Conservation (phyloP, 1,284 basidiomycete genomes). For the Xerocomus nothofagi region DNA sequence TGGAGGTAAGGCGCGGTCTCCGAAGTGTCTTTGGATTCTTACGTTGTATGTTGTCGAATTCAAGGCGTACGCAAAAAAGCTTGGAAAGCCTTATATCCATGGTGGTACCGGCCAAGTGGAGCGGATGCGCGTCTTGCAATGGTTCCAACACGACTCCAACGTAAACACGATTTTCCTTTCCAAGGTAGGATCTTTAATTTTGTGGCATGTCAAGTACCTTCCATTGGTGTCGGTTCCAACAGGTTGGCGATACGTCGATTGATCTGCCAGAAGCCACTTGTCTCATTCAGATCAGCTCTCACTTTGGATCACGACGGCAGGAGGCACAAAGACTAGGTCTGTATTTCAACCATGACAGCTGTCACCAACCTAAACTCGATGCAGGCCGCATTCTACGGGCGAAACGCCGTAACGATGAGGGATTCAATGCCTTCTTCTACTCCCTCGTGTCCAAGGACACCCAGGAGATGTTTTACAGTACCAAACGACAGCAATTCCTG, state of each 20-base stretch:
- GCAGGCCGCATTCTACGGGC: slow-evolving; percentile 92
- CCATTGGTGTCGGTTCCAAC: slow-evolving; percentile 20
- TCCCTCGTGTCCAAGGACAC: slow-evolving; percentile 99
- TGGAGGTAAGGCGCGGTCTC: slow-evolving; percentile 67
- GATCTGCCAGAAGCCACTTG: slow-evolving; percentile 99
- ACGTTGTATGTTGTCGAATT: not conserved
- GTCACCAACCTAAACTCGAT: slow-evolving; percentile 13
- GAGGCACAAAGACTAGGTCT: slow-evolving; percentile 94
- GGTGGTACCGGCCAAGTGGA: slow-evolving; percentile 96
- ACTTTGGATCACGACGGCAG: slow-evolving; percentile 97
- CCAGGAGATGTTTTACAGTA: slow-evolving; percentile 99
- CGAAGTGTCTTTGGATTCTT: not conserved
- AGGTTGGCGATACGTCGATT: slow-evolving; percentile 99
- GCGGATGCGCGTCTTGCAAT: slow-evolving; percentile 91
- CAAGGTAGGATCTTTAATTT: slow-evolving; percentile 58
- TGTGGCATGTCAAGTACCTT: slow-evolving; percentile 9
- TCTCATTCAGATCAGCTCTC: slow-evolving; percentile 99
- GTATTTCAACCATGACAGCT: slow-evolving; percentile 25
- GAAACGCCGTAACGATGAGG: slow-evolving; percentile 97
- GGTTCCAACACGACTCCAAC: slow-evolving; percentile 94
- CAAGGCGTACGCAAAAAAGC: slow-evolving; percentile 92
- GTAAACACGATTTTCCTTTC: slow-evolving; percentile 99
- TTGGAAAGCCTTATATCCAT: slow-evolving; percentile 95
- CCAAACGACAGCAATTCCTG: slow-evolving; percentile 97
- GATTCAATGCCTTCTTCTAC: slow-evolving; percentile 99